Conservation (phyloP, 495 filamentous ascomycete species). For the Podospora anserina region DNA sequence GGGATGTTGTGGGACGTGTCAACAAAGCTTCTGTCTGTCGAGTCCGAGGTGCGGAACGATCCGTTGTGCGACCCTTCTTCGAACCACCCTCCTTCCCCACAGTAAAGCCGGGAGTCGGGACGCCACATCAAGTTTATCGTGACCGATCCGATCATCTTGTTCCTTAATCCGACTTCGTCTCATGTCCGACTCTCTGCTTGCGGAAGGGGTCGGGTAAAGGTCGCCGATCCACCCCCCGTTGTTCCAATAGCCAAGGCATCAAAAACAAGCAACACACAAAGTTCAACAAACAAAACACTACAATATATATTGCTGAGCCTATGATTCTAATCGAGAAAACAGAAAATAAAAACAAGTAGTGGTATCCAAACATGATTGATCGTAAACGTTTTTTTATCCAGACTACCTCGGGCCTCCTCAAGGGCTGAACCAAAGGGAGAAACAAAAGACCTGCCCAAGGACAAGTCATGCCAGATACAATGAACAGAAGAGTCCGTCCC, state of each 20-base stretch:
- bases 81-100: neutral
- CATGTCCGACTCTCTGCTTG: neutral
- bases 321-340: neutral
- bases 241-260: neutral
- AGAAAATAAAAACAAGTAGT: neutral
- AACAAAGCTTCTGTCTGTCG: neutral
- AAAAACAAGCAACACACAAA: neutral
- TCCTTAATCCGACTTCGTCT: neutral
- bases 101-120: neutral
- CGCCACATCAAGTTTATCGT: neutral
- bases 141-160: neutral
- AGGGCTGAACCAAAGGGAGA: neutral
- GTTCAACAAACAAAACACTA: neutral
- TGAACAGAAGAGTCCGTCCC: constrained; percentile 2
- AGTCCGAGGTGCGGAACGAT: neutral
- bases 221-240: neutral
- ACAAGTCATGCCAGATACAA: constrained; percentile 1
- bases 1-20: neutral
- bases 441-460: neutral
- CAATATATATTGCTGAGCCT: neutral
- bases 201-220: neutral
- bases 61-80: neutral
- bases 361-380: neutral
- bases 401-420: neutral
- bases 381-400: neutral